These are phyloP conservation scores for Phyllosticta ampelicida DNA, from an alignment of 2,329 filamentous ascomycete species.

Conservation along the genomic window DNA sequence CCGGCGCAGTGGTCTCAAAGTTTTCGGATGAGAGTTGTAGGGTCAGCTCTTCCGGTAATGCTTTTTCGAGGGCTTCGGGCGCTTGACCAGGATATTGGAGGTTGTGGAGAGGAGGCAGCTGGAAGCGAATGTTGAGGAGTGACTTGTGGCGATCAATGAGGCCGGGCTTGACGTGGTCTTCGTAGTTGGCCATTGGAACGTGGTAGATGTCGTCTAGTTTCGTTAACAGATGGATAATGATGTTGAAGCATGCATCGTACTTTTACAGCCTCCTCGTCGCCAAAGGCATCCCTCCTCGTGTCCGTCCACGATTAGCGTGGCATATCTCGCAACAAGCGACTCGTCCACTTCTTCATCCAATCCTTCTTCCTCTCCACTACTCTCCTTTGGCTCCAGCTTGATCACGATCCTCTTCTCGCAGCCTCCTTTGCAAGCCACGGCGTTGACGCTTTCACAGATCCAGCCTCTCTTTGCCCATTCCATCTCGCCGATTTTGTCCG, in stretches of 20 bases:
- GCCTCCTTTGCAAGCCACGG: constrained; percentile 67
- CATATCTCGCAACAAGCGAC: constrained; percentile 66
- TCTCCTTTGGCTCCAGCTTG: constrained; percentile 51
- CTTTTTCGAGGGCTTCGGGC: constrained; percentile 1
- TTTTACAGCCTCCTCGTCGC: constrained; percentile 78
- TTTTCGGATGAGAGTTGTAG: constrained; percentile 3
- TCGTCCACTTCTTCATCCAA: constrained; percentile 35
- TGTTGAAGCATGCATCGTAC: constrained; percentile 34
- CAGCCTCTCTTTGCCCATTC: constrained; percentile 93
- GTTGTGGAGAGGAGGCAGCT: constrained; percentile 1
- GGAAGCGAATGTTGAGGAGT: constrained; percentile 6
- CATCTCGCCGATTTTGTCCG: constrained; percentile 73
- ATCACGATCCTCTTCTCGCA: constrained; percentile 80
- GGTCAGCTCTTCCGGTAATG: constrained; percentile 4
- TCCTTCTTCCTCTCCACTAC: constrained; percentile 32
- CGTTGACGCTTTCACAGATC: constrained; percentile 63
- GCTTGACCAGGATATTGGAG: constrained; percentile 3
- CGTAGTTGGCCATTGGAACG: constrained; percentile 29
- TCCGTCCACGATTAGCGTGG: constrained; percentile 57
- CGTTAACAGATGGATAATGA: constrained; percentile 16
- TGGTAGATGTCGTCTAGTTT: constrained; percentile 51
- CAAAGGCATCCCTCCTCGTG: constrained; percentile 79
- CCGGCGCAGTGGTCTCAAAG: neutral
- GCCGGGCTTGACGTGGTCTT: constrained; percentile 9
- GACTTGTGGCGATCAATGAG: constrained; percentile 7